phyloP scores from a whole-genome alignment of 176 grass and related monocot genomes.

The Raddia guianensis region DNA sequence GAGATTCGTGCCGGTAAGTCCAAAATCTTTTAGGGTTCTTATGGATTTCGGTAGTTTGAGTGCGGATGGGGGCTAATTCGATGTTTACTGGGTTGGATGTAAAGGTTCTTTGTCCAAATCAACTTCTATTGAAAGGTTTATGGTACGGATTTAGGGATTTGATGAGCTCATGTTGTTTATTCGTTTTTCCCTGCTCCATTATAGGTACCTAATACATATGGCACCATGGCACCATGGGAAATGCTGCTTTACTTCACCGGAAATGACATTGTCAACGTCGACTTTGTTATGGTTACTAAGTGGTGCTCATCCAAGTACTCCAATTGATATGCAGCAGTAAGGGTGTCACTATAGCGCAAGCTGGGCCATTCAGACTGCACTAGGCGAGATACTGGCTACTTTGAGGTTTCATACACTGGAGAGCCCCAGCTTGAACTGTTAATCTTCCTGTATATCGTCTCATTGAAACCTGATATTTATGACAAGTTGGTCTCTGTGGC shows the following conservation, averaged over 20 bases:
- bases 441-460: conserved; percentile 72
- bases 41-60: too few species aligned
- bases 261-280: conserved; percentile 92
- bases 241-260: conserved; percentile 90
- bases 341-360: conserved; percentile 61
- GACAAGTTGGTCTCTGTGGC: conserved; percentile 56
- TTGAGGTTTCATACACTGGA: conserved; percentile 84
- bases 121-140: too few species aligned
- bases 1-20: too few species aligned
- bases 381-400: conserved; percentile 71
- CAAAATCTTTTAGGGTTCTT: too few species aligned
- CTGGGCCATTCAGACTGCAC: conserved; percentile 79
- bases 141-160: too few species aligned
- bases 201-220: conserved; percentile 92
- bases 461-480: conserved; percentile 56
- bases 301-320: conserved; percentile 76
- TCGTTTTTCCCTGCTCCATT: conserved; percentile 12
- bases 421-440: conserved; percentile 80
- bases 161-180: too few species aligned
- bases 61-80: too few species aligned
- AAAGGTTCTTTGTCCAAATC: too few species aligned
- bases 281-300: conserved; percentile 64
- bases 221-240: conserved; percentile 57
- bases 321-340: conserved; percentile 53
- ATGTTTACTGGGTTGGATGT: too few species aligned